Conservation (phyloP, 2,329 filamentous ascomycete species). For the Botrytis sinoallii region DNA sequence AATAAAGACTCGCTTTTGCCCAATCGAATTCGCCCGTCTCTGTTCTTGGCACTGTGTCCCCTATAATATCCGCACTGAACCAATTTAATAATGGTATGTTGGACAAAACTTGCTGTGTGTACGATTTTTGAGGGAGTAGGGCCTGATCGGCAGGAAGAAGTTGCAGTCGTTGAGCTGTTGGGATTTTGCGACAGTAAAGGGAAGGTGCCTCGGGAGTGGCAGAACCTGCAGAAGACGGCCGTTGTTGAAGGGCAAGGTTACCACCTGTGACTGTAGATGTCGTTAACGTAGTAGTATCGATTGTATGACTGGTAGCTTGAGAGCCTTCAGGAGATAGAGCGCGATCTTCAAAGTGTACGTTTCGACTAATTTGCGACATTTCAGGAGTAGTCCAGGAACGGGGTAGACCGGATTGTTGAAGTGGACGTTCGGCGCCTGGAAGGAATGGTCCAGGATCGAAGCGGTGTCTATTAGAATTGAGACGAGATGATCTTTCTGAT, state of each 20-base stretch:
- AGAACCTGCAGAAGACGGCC: constrained; percentile 36
- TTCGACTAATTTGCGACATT: constrained; percentile 34
- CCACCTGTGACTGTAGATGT: constrained; percentile 32
- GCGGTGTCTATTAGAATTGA: constrained; percentile 19
- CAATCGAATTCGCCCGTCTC: constrained; percentile 78
- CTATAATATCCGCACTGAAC: constrained; percentile 70
- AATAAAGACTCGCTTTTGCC: constrained; percentile 63
- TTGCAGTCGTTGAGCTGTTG: constrained; percentile 61
- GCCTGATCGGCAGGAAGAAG: constrained; percentile 69
- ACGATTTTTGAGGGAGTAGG: constrained; percentile 64
- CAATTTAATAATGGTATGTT: constrained; percentile 68
- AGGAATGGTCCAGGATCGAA: constrained; percentile 22
- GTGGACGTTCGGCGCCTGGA: constrained; percentile 19
- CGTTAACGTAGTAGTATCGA: constrained; percentile 54
- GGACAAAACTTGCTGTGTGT: constrained; percentile 60
- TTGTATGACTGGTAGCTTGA: constrained; percentile 49
- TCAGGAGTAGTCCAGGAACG: constrained; percentile 33
- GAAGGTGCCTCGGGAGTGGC: constrained; percentile 30
- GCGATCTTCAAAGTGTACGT: constrained; percentile 18
- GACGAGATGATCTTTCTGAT: constrained; percentile 17
- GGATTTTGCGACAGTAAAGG: constrained; percentile 60
- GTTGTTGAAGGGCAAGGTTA: constrained; percentile 35
- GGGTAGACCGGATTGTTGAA: constrained; percentile 27
- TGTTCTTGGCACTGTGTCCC: constrained; percentile 68
- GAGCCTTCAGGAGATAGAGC: constrained; percentile 34